Conservation (phyloP, 306 rosid genomes). For the Vigna unguiculata region DNA sequence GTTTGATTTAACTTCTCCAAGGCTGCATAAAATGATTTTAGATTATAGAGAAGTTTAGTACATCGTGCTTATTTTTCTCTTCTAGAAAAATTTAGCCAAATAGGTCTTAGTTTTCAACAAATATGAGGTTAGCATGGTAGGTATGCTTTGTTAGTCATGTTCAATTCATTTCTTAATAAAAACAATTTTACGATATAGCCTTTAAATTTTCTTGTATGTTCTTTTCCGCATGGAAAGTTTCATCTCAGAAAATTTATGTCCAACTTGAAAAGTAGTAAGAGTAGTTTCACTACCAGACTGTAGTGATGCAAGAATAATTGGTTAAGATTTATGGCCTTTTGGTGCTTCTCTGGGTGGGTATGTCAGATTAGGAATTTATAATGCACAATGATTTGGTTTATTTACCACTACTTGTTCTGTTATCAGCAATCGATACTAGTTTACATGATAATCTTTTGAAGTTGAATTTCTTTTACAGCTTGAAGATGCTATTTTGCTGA, state of each 20-base stretch:
- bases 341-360: neutral
- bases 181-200: neutral
- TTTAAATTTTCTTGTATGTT: neutral
- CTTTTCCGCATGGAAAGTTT: neutral
- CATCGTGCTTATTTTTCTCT: neutral
- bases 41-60: neutral
- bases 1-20: neutral
- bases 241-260: neutral
- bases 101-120: neutral
- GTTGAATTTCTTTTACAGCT: slow-evolving; percentile 22
- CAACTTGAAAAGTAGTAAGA: slow-evolving; percentile 13
- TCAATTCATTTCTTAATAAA: neutral
- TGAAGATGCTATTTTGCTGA: slow-evolving; percentile 16
- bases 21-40: no score
- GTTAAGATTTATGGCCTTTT: slow-evolving; percentile 18
- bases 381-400: slow-evolving; percentile 12
- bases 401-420: neutral
- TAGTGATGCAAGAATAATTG: neutral
- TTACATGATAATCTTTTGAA: neutral
- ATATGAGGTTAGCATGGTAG: neutral
- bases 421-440: neutral
- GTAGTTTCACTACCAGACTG: neutral
- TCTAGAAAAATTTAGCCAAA: neutral
- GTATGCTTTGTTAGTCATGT: slow-evolving; percentile 14
- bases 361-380: slow-evolving; percentile 20